phyloP scores from a whole-genome alignment of 2,329 filamentous ascomycete species.

The Phialemoniopsis sp. region DNA sequence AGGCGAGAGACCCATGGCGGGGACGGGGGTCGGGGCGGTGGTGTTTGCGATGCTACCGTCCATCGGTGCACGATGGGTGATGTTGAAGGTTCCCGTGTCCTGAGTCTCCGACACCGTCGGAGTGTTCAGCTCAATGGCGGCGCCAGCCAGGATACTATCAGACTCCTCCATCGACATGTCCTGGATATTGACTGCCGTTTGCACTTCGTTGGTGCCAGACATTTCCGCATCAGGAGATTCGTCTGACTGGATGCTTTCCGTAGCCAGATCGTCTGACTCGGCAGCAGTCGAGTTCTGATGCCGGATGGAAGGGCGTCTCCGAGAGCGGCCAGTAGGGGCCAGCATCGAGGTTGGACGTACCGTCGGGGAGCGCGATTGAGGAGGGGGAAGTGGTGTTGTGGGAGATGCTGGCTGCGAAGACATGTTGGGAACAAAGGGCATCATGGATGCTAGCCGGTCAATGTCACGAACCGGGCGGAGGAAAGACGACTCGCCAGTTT shows the following conservation, averaged over 20 bases:
- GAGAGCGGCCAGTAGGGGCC: slow-evolving; percentile 48
- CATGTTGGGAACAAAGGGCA: slow-evolving; percentile 62
- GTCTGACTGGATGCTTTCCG: slow-evolving; percentile 78
- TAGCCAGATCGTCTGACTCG: slow-evolving; percentile 81
- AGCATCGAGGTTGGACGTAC: slow-evolving; percentile 49
- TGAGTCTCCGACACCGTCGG: slow-evolving; percentile 80
- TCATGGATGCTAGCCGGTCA: slow-evolving; percentile 81
- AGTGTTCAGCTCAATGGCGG: slow-evolving; percentile 70
- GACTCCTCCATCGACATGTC: slow-evolving; percentile 77
- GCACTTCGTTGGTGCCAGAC: slow-evolving; percentile 75
- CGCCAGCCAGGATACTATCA: slow-evolving; percentile 72
- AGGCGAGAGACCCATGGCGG: slow-evolving; percentile 69
- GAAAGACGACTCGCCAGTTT: slow-evolving; percentile 63
- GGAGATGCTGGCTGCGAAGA: slow-evolving; percentile 90
- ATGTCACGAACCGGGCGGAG: slow-evolving; percentile 76
- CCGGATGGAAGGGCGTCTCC: slow-evolving; percentile 78
- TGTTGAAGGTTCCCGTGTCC: slow-evolving; percentile 88
- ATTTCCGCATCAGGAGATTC: slow-evolving; percentile 73
- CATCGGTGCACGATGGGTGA: slow-evolving; percentile 78
- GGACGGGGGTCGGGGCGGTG: slow-evolving; percentile 60
- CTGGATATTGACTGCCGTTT: slow-evolving; percentile 78
- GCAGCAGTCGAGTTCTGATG: slow-evolving; percentile 82
- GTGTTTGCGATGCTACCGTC: slow-evolving; percentile 82
- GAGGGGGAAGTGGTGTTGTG: slow-evolving; percentile 73
- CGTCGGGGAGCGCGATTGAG: slow-evolving; percentile 55